phyloP scores from a whole-genome alignment of 2,329 filamentous ascomycete genomes.

The Colletotrichum liaoningense region DNA sequence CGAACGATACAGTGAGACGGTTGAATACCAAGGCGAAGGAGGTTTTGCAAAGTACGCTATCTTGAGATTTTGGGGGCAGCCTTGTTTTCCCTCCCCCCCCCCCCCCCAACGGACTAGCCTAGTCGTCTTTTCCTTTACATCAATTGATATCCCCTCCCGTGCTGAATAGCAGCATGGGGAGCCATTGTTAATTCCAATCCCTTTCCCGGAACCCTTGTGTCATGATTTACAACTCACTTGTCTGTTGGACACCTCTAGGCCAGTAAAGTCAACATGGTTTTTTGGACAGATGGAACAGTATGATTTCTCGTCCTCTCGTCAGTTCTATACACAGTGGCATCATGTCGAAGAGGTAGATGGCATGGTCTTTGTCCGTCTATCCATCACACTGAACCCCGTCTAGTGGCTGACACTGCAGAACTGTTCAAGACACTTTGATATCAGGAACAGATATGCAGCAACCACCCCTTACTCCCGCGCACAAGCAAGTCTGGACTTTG shows the following conservation, averaged over 20 bases:
- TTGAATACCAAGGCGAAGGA: neutral
- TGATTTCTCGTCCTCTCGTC: neutral
- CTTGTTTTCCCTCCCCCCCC: neutral
- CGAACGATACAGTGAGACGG: neutral
- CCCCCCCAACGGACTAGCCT: neutral
- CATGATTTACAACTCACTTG: neutral
- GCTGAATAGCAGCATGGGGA: neutral
- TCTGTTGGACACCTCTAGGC: neutral
- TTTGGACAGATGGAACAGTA: neutral
- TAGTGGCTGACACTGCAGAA: neutral
- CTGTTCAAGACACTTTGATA: neutral
- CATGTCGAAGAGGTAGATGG: neutral
- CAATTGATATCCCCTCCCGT: conserved; percentile 29
- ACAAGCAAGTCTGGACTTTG: neutral
- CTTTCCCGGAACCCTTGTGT: neutral
- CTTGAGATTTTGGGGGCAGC: neutral
- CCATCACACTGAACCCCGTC: neutral
- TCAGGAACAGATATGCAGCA: neutral
- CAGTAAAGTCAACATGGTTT: neutral
- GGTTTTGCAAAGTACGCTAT: neutral
- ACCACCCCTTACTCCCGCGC: too few species aligned
- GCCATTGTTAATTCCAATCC: neutral
- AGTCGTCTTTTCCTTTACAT: neutral
- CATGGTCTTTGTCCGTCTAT: neutral
- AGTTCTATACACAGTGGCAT: neutral